Percentiles rank a stretch among this genome's conserved stretches.
phyloP scores from a whole-genome alignment of 2,329 filamentous ascomycete species.

The Colletotrichum salicis region DNA sequence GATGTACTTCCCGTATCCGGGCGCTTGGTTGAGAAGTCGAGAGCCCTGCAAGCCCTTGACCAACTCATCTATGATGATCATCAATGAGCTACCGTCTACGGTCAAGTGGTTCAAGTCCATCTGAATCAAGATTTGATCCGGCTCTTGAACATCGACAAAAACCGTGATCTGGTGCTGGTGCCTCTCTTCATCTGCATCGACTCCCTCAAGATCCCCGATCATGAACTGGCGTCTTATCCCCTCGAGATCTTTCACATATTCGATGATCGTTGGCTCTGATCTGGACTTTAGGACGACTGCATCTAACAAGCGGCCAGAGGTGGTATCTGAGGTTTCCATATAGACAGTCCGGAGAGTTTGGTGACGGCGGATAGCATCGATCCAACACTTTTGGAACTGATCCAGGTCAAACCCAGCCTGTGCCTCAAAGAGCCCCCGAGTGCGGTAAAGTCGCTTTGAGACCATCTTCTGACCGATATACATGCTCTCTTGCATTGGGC shows the following conservation, averaged over 20 bases:
- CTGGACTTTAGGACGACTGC: conserved; percentile 28
- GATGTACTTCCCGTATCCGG: conserved; percentile 37
- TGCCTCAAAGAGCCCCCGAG: conserved; percentile 13
- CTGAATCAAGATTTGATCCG: not conserved
- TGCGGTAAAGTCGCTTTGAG: conserved; percentile 42
- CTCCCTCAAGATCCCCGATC: not conserved
- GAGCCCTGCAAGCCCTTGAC: not conserved
- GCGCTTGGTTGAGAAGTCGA: not conserved
- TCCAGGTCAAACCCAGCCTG: not conserved
- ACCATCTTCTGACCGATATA: conserved; percentile 45
- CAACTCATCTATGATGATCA: conserved; percentile 21
- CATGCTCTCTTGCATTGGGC: conserved; percentile 50
- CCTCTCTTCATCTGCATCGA: not conserved
- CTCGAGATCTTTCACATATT: conserved; percentile 19
- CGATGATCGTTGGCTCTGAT: conserved; percentile 17
- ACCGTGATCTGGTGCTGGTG: conserved; percentile 9
- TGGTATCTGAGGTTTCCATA: conserved; percentile 13
- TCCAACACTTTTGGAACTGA: conserved; percentile 13
- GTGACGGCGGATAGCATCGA: conserved; percentile 27
- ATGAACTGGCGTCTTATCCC: conserved; percentile 7
- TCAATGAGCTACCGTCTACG: conserved; percentile 25
- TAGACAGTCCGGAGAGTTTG: conserved; percentile 32
- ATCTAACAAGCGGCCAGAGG: not conserved
- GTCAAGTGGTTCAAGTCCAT: conserved; percentile 28
- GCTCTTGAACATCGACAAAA: not conserved